Base-by-base conservation (phyloP, 768 basidiomycete species). In the Tricholoma furcatifolium region DNA sequence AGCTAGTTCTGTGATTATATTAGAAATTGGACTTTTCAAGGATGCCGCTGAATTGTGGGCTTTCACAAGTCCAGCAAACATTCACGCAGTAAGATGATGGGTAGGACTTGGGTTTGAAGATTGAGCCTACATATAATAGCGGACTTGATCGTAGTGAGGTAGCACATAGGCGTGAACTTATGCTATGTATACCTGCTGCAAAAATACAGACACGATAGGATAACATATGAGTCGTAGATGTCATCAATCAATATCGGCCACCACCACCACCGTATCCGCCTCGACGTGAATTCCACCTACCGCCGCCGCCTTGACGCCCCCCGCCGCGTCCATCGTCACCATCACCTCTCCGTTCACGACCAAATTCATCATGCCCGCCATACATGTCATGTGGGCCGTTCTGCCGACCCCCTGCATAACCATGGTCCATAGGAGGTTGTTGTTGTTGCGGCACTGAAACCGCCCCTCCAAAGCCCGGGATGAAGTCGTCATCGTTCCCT, bases 401-500 rank as follows among this genome's bases (percentile, higher is more conserved):
- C 60, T 68, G 61, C 60, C 62, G 62, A 61, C 61, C 58, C 20
- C 54, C 40, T 8, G 57, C 48, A 45, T 42, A 36, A 8, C 43
- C 1, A 43, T 45, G 46, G 4, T 65, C 66, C 12, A 48, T 53
- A 15, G 43, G n/a, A n/a, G n/a, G n/a, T n/a, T n/a, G 23, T 35
- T 38, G 35, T 4, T 62, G 62, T 38, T 38, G 36, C 36, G 36
- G 12, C 36, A 18, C 11, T 48, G 49, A 9, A 15, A 24, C 50
- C 34, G 27, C 48, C 6, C 70, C 70, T 10, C 83, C 79, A 54
- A 88, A 73, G 1, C 87, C 88, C 24, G 88, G 88, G 17, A 88
- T 83, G 55, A 77, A 74, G 55, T 83, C 83, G 40, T 87, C 86
- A 44, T 65, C 65, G n/a, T 62, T 70, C 44, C 65, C 70, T 47